Base-by-base conservation (phyloP, 1,284 basidiomycete genomes). In the Cutaneotrichosporon sp. region DNA sequence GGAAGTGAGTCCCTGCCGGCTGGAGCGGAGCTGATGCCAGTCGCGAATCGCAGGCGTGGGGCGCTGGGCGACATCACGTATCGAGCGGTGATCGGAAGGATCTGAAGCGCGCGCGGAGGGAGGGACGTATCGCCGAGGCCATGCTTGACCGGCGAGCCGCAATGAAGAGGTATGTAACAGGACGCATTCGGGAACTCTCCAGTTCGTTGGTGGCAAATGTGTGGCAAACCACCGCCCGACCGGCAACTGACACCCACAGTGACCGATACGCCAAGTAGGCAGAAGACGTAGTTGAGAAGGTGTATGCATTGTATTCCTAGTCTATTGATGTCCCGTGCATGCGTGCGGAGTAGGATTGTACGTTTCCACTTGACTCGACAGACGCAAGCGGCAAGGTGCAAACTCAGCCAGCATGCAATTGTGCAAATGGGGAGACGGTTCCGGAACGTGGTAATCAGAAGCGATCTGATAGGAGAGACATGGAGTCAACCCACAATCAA, bases 71-170 rank as follows among this genome's bases (percentile, higher is more conserved):
- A 51, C 82, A 82, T 16, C 77, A 92, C 12, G 80, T 86, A 32
- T 68, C 68, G 5, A 57, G 62, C 7, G 56, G 53, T n/a, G 74
- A 74, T 49, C 87, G 90, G 2, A 68, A 65, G 2, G 83, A 82
- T 81, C 79, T 97, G 49, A 91, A 90, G 72, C 82, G 81, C 53
- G 91, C 91, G 12, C 80, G 81, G 58, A 87, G 91, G 71, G 90
- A 96, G 60, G 93, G 93, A 3, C 81, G 87, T 31, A 71, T 96
- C 16, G 85, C 88, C 1, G 92, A 97, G 72, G 88, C 88, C 4
- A 76, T 97, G 75, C 79, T 97, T 42, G 90, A 97, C 66, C 82
- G 91, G 25, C 80, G 92, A 52, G 79, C 88, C 7, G 94, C 94
- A 70, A 79, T 96, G 55, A 97, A 97, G 77, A 94, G 90, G 91